These are phyloP conservation scores for Sporothrix curviconia DNA, from an alignment of 2,329 filamentous ascomycete species.

Conservation along the genomic window DNA sequence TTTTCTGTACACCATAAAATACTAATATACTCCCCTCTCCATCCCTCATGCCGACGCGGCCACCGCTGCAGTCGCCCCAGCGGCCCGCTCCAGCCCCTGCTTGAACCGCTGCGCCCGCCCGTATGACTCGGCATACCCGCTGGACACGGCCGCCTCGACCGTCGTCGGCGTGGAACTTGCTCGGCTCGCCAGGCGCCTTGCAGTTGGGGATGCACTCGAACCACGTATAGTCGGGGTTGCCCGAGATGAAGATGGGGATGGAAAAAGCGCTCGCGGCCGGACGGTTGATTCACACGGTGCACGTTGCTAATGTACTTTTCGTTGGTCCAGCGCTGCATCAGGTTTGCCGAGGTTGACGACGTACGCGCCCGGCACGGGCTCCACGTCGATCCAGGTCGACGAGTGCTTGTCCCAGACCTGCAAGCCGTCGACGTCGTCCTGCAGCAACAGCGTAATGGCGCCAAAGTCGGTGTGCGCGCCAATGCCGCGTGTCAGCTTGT, in stretches of 20 bases:
- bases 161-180: slow-evolving; percentile 26
- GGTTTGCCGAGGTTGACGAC: slow-evolving; percentile 46
- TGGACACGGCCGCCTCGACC: slow-evolving; percentile 24
- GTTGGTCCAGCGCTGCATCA: slow-evolving; percentile 46
- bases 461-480: slow-evolving; percentile 50
- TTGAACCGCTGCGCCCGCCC: slow-evolving; percentile 16
- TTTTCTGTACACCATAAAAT: too few species aligned
- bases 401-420: slow-evolving; percentile 41
- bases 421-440: slow-evolving; percentile 43
- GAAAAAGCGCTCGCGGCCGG: slow-evolving; percentile 41
- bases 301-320: slow-evolving; percentile 44
- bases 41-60: too few species aligned
- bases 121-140: slow-evolving; percentile 17
- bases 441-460: slow-evolving; percentile 46
- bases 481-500: too few species aligned
- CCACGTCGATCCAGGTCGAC: slow-evolving; percentile 38
- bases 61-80: too few species aligned
- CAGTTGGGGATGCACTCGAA: slow-evolving; percentile 32
- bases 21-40: too few species aligned
- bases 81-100: background rate
- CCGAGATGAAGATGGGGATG: slow-evolving; percentile 50
- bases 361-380: slow-evolving; percentile 37
- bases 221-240: slow-evolving; percentile 25
- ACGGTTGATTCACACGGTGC: slow-evolving; percentile 52
- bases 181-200: slow-evolving; percentile 25